These are phyloP conservation scores for Annulohypoxylon nitens DNA, from an alignment of 495 filamentous ascomycete species.

Conservation along the genomic window DNA sequence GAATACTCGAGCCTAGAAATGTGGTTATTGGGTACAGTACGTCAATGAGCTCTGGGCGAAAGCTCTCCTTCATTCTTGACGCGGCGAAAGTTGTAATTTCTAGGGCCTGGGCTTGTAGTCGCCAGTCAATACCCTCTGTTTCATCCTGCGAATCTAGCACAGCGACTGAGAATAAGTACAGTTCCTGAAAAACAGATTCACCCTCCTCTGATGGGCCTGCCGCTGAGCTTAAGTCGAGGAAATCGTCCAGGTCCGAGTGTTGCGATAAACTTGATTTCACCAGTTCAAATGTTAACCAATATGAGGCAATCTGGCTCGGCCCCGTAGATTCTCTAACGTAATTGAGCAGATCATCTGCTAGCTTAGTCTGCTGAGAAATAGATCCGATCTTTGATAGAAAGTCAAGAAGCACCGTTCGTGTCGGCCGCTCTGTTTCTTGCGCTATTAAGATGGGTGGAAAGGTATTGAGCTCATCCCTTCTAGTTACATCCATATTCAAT, in stretches of 20 bases:
- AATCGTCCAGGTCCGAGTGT: slow-evolving; percentile 72
- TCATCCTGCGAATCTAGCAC: slow-evolving; percentile 68
- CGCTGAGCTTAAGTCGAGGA: slow-evolving; percentile 67
- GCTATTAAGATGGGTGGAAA: slow-evolving; percentile 75
- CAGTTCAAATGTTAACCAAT: slow-evolving; percentile 86
- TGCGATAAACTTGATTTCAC: slow-evolving; percentile 67
- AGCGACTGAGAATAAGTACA: slow-evolving; percentile 82
- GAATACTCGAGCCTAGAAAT: slow-evolving; percentile 79
- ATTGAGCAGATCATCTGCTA: slow-evolving; percentile 71
- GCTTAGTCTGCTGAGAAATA: slow-evolving; percentile 55
- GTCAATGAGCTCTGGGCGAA: slow-evolving; percentile 89
- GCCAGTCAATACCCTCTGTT: slow-evolving; percentile 72
- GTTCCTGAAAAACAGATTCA: slow-evolving; percentile 74
- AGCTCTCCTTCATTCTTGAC: slow-evolving; percentile 72
- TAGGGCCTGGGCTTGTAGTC: slow-evolving; percentile 75
- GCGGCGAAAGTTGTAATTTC: slow-evolving; percentile 81
- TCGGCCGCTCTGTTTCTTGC: slow-evolving; percentile 73
- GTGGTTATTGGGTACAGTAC: slow-evolving; percentile 90
- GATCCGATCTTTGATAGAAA: slow-evolving; percentile 63
- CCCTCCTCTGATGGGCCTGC: slow-evolving; percentile 57
- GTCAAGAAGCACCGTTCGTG: slow-evolving; percentile 64
- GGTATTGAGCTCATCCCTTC: slow-evolving; percentile 31
- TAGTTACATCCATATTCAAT: slow-evolving; percentile 37
- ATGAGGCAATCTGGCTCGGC: slow-evolving; percentile 71
- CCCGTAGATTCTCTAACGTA: slow-evolving; percentile 68